Base-by-base conservation (phyloP, 2,329 filamentous ascomycete genomes). In the Arthrinium puccinioides region DNA sequence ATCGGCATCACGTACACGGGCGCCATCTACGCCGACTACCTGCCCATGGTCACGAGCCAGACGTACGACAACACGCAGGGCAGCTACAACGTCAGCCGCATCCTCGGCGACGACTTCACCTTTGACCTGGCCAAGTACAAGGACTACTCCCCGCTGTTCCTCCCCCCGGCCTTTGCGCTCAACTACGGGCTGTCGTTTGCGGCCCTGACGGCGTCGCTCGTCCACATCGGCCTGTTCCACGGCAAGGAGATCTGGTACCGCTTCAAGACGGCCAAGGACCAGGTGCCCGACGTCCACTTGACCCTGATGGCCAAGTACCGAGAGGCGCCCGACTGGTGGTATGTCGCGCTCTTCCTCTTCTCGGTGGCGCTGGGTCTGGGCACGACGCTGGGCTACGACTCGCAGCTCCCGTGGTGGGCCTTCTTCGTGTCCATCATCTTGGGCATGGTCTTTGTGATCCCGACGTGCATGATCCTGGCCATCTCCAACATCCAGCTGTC, bases 11-110 rank as follows among this genome's bases (percentile, higher is more conserved):
- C 64, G 11, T 71, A 69, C 47, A 59, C 57, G 0, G 67, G 67
- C 13, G 59, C 63, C 1, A 59, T 64, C 31, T 60, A 69, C 44
- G 62, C 69, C 0, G 67, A 72, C 3, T 77, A 76, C 40, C 52
- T 80, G 13, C 74, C 76, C 0, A 63, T 79, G 38, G 68, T 74
- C 21, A 67, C 67, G 9, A 69, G 72, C 16, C 61, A 66, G 31
- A 67, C 67, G 0, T 79, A 71, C 41, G 74, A 80, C 54, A 79
- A 79, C 40, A 74, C 66, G 0, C 74, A 70, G 9, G 48, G 50
- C 1, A 32, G 54, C 1, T 79, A 79, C 48, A 66, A 74, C 16
- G 66, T 76, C 11, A 60, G 56, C 9, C 63, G 64, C 3, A 74
- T 79, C 16, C 62, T 80, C 6, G 66, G 64, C 15, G 42, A 58